Evolutionary conservation across 352 stramenopile species (phyloP), one percentile per base, ranked within the genome.

Genomic region (Phytophthora cajani): DNA sequence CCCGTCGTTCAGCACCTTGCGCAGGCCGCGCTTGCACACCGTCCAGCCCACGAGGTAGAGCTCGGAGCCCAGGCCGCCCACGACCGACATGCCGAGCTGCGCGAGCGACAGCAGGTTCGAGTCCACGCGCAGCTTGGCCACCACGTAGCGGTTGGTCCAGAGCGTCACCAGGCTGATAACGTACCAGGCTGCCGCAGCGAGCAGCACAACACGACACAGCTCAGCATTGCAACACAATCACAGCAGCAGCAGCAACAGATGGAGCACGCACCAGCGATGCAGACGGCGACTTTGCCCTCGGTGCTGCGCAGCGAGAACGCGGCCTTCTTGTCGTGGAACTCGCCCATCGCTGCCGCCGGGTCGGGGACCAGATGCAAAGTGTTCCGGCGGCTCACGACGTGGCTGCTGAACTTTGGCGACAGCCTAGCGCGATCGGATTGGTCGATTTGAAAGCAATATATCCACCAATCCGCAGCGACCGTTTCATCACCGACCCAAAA

Each of bases 61-160:
- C 71, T 95, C 88, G 17, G 80, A 93, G 27, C 71, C 59, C 5
- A 94, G 51, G 2, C 88, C 88, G 27, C 88, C 89, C 50, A 91
- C 59, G 11, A 95, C 86, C 25, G 88, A 95, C 81, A 92, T 93
- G 64, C 81, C 79, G 4, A 95, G 75, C 60, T 95, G 88, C 7
- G 84, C 80, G 9, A 95, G 65, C 27, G 88, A 95, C 50, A 95
- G 75, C 44, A 88, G 52, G 60, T 93, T 95, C 36, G 86, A 93
- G 69, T 94, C 85, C 23, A 95, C 75, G 12, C 79, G 78, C 58
- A 95, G 78, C 55, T 89, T 86, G 23, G 84, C 77, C 44, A 95
- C 82, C 33, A 95, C 79, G 69, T 89, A 95, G 60, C 87, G 85
- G 62, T 95, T 95, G 12, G 85, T 93, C 88, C 88, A 95, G 44